Conservation (phyloP, 2,329 filamentous ascomycete species). For the Chaetomiaceae sp. region DNA sequence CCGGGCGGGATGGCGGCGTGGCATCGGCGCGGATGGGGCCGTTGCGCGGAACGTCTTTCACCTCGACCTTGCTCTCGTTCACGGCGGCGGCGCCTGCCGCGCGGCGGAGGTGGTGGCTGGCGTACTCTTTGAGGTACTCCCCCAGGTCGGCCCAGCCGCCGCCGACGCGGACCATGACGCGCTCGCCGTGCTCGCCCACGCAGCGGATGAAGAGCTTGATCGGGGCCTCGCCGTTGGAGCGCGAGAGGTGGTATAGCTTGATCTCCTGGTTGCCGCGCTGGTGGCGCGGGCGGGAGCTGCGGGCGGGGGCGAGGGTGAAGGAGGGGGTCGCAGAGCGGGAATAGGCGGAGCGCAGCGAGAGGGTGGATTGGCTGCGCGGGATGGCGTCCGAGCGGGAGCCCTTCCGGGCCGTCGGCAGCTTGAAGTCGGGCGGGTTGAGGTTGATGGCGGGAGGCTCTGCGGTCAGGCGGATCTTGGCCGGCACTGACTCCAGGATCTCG, state of each 20-base stretch:
- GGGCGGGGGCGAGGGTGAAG: constrained; percentile 64
- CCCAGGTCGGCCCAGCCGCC: constrained; percentile 97
- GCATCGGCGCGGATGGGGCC: constrained; percentile 28
- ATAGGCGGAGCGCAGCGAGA: constrained; percentile 37
- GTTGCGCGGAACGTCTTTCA: constrained; percentile 38
- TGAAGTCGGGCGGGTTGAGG: constrained; percentile 56
- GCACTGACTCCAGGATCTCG: constrained; percentile 71
- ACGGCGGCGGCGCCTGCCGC: constrained; percentile 42
- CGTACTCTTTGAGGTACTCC: constrained; percentile 92
- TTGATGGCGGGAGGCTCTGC: constrained; percentile 46
- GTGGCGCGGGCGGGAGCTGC: constrained; percentile 45
- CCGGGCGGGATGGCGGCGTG: constrained; percentile 35
- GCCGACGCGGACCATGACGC: constrained; percentile 96
- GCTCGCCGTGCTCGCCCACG: constrained; percentile 83
- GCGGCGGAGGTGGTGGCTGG: constrained; percentile 81
- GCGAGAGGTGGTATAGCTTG: constrained; percentile 86
- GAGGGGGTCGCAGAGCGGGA: constrained; percentile 60
- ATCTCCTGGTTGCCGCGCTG: constrained; percentile 65
- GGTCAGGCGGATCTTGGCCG: constrained; percentile 72
- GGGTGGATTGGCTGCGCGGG: constrained; percentile 46
- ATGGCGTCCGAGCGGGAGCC: constrained; percentile 39
- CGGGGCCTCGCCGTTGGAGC: constrained; percentile 76
- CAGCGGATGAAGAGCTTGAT: constrained; percentile 93
- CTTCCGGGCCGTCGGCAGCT: constrained; percentile 39
- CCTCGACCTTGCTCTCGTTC: constrained; percentile 53